phyloP scores from a whole-genome alignment of 345 rosid genomes.

The Murraya paniculata region DNA sequence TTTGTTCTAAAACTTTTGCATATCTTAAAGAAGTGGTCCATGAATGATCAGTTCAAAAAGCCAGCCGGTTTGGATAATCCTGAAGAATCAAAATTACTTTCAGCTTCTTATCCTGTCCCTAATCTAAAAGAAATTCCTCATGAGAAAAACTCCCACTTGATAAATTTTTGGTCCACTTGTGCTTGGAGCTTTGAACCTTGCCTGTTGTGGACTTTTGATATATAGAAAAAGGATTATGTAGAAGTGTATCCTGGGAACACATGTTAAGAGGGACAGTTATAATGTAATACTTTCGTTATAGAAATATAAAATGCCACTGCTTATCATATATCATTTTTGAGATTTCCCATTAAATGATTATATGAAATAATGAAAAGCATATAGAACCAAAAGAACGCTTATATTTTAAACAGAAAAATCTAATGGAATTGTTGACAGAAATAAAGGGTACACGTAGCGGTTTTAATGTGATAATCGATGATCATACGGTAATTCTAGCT shows the following conservation, averaged over 20 bases:
- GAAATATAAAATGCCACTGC: background rate
- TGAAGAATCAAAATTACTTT: background rate
- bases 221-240: background rate
- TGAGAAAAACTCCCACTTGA: background rate
- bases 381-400: background rate
- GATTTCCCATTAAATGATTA: no score
- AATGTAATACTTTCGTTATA: background rate
- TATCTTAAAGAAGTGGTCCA: slow-evolving; percentile 4
- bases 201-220: background rate
- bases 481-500: no score
- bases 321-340: no score
- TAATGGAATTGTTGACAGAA: no score
- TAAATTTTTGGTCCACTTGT: background rate
- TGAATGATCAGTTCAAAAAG: background rate
- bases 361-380: no score
- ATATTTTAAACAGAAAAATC: no score
- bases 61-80: background rate
- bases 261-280: background rate
- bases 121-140: background rate
- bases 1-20: background rate
- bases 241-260: background rate
- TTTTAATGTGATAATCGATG: no score
- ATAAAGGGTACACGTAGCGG: no score
- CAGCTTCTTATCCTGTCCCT: slow-evolving; percentile 3
- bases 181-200: no score